Evolutionary conservation across 345 rosid species (phyloP), one percentile per base, ranked within the genome.

Genomic region (Carallia pectinifolia): DNA sequence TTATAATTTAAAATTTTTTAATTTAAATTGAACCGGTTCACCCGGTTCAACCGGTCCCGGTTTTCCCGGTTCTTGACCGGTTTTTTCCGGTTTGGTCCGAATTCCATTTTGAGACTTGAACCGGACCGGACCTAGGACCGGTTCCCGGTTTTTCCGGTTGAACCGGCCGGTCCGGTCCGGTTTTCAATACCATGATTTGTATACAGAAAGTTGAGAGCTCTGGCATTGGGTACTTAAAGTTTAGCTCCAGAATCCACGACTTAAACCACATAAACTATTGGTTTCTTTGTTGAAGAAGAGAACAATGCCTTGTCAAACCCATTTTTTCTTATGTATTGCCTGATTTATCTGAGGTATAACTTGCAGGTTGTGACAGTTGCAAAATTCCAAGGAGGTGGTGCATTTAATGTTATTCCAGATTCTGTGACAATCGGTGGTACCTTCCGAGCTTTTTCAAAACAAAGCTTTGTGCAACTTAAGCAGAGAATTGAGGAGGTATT

Each of bases 381-480:
- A 59, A 85, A 79, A 67, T 80, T 93, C 71, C 76, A 81, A 55
- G 96, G 97, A 53, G 97, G 98, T 10, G 87, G 84, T 34, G 92
- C 97, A 4, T 87, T 89, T 70, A 89, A 90, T 67, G 93, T 90
- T 53, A 90, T 93, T 76, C 98, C 96, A 18, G 96, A 88, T 78
- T 85, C 90, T 36, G 88, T 89, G 59, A 85, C 91, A 4, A 81
- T 90, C 27, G 90, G 97, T 56, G 98, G 97, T 56, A 90, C 97
- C 64, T 80, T 87, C 78, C 74, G 94, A 66, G 91, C 92, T 56
- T 87, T 91, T 74, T 85, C 83, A 0, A 79, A 75, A 48, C 86
- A 86, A 70, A 80, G 86, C 69, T 77, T 85, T 44, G 36, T 53
- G 67, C 77, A 85, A 63, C 87, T 91, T 63, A 84, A 78, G 76